Base-by-base conservation (phyloP, 345 rosid genomes). In the Rhodomyrtus tomentosa region DNA sequence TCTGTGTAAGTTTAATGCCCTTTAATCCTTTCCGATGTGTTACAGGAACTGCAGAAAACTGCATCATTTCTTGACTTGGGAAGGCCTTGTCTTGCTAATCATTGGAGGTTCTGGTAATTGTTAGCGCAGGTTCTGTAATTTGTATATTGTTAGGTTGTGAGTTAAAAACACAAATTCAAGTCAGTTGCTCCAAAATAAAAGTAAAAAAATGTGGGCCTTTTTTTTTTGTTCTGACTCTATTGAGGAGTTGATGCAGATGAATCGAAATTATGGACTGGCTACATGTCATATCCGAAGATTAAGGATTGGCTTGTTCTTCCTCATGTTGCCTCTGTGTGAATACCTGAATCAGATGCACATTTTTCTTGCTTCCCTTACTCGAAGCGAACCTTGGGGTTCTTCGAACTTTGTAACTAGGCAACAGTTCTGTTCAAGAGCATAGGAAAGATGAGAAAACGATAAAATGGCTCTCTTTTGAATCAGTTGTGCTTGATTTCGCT, bases 211-310 rank as follows among this genome's bases (percentile, higher is more conserved):
- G 45, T 36, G 45, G 45, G 45, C 45, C 18, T 18, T 36, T 18
- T 32, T 29, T 62, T 21, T 36, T 36, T 5, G 45, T 68, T 18
- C 79, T 1, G 25, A 68, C 45, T 68, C 42, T 36, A 58, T 58
- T 59, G 81, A 58, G 58, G 50, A 40, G 68, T 81, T 68, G 21
- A 29, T 50, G 86, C 81, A 62, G 81, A 85, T 85, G 86, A 51
- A 58, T 79, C 38, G 32, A 56, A 38, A 38, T 55, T 68, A 36
- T 50, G 81, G 72, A 51, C 27, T 5, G 16, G 83, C 29, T 22
- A 32, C 49, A 59, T 42, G 76, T 55, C 25, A 42, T 22, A 25
- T 22, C 22, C 29, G 4, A 81, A 36, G 5, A n/a, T 38, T 16
- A 50, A 50, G 79, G 79, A 68, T 68, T 50, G 51, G 55, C 55